These are phyloP conservation scores for Sclerotinia trifoliorum DNA, from an alignment of 2,329 filamentous ascomycete species.

Conservation along the genomic window DNA sequence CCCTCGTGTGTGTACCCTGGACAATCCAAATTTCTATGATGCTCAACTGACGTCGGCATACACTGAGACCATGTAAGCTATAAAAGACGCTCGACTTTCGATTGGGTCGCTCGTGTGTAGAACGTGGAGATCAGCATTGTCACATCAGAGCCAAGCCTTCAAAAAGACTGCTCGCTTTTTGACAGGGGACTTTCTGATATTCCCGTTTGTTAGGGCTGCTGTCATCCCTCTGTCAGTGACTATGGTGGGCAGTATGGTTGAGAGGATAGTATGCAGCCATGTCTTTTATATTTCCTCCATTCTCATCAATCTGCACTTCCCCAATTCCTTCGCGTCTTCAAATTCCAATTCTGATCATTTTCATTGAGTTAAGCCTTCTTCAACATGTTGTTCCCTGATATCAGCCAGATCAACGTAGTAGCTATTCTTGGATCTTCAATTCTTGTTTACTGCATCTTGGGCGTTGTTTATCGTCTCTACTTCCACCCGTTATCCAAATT, in stretches of 20 bases:
- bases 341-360: neutral
- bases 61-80: neutral
- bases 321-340: constrained; percentile 4
- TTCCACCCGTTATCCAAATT: constrained; percentile 21
- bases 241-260: neutral
- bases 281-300: constrained; percentile 8
- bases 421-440: constrained; percentile 11
- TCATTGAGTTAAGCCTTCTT: neutral
- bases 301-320: constrained; percentile 3
- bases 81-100: neutral
- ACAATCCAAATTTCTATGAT: neutral
- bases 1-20: neutral
- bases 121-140: constrained; percentile 8
- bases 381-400: constrained; percentile 4
- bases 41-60: constrained; percentile 6
- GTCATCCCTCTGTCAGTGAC: neutral
- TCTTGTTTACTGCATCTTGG: constrained; percentile 14
- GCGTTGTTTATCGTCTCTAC: constrained; percentile 20
- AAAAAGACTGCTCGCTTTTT: neutral
- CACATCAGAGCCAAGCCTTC: neutral
- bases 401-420: constrained; percentile 1
- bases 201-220: constrained; percentile 2
- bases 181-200: neutral
- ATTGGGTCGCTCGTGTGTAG: constrained; percentile 4
- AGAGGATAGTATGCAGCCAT: neutral